A percentile compares a stretch with the other conserved stretches of the same genome.
Evolutionary conservation across 1,284 basidiomycete species (phyloP).

Genomic region (Volvariella surrecta): DNA sequence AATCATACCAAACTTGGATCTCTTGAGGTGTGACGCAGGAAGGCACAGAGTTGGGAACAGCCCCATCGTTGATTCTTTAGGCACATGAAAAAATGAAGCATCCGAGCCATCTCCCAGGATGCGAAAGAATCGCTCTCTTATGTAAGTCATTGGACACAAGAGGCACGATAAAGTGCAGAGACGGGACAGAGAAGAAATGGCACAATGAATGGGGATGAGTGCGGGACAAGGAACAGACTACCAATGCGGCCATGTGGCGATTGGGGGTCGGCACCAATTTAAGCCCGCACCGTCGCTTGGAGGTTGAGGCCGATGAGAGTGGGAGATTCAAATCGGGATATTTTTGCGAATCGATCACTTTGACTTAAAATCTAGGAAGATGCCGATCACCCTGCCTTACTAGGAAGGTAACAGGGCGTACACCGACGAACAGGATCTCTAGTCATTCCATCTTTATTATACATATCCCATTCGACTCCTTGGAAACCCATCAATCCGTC

Average conservation of each 20-base stretch:
- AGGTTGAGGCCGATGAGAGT: slow-evolving; percentile 30
- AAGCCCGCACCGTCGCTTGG: slow-evolving; percentile 24
- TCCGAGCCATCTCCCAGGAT: slow-evolving; percentile 10
- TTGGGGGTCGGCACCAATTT: slow-evolving; percentile 21
- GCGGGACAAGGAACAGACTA: not conserved
- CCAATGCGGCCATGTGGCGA: slow-evolving; percentile 6
- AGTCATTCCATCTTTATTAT: slow-evolving; percentile 10
- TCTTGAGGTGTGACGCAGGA: not conserved
- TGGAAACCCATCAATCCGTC: slow-evolving; percentile 32
- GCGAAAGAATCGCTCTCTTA: slow-evolving; percentile 19
- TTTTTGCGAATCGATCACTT: slow-evolving; percentile 10
- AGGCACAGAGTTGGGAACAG: slow-evolving; percentile 4
- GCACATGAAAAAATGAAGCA: slow-evolving; percentile 13
- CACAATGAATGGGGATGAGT: not conserved
- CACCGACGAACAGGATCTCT: slow-evolving; percentile 10
- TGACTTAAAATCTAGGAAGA: slow-evolving; percentile 20
- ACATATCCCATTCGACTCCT: slow-evolving; percentile 23
- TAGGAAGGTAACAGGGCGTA: slow-evolving; percentile 18
- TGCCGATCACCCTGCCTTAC: slow-evolving; percentile 27
- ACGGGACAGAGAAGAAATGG: slow-evolving; percentile 1
- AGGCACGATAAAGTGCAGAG: slow-evolving; percentile 1
- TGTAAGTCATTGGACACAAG: slow-evolving; percentile 12
- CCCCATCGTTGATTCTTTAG: slow-evolving; percentile 7
- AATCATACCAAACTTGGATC: slow-evolving; percentile 2
- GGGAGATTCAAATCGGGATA: slow-evolving; percentile 14